phyloP scores from a whole-genome alignment of 495 filamentous ascomycete species.

The Aspergillus carlsbadensis region DNA sequence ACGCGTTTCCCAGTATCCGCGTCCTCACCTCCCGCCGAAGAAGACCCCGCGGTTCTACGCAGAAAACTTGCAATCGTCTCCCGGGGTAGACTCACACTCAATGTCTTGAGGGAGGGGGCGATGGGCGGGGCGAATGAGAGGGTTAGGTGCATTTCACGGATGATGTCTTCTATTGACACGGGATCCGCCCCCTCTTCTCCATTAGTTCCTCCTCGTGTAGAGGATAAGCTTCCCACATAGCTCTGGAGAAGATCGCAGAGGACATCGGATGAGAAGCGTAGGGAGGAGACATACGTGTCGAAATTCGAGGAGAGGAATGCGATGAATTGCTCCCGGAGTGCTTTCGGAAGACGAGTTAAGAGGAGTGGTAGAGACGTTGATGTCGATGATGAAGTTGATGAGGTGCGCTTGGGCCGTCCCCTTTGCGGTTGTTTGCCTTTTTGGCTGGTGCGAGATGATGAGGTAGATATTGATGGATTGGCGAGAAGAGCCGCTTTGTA shows the following conservation, averaged over 20 bases:
- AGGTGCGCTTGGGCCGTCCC: neutral
- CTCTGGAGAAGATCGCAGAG: conserved; percentile 33
- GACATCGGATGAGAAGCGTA: conserved; percentile 42
- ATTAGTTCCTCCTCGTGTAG: neutral
- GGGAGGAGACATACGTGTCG: conserved; percentile 45
- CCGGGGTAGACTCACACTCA: conserved; percentile 47
- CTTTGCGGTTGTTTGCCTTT: neutral
- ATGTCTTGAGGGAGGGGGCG: conserved; percentile 42
- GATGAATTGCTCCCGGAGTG: conserved; percentile 50
- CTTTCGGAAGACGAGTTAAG: conserved; percentile 49
- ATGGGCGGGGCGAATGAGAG: conserved; percentile 37
- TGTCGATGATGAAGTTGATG: conserved; percentile 1
- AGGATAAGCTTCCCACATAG: conserved; percentile 26
- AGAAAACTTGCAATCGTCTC: conserved; percentile 33
- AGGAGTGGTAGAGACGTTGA: conserved; percentile 53
- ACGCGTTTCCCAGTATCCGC: conserved; percentile 25
- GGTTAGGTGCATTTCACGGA: conserved; percentile 43
- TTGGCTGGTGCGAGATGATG: neutral
- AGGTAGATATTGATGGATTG: neutral
- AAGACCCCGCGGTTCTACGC: neutral
- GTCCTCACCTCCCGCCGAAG: neutral
- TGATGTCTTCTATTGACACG: conserved; percentile 26
- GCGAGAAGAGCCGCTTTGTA: conserved; percentile 50
- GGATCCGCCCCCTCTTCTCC: too few species aligned
- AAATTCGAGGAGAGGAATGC: conserved; percentile 51